These are phyloP conservation scores for Nicotiana otophora DNA, from an alignment of 257 asterid species.

Conservation along the genomic window DNA sequence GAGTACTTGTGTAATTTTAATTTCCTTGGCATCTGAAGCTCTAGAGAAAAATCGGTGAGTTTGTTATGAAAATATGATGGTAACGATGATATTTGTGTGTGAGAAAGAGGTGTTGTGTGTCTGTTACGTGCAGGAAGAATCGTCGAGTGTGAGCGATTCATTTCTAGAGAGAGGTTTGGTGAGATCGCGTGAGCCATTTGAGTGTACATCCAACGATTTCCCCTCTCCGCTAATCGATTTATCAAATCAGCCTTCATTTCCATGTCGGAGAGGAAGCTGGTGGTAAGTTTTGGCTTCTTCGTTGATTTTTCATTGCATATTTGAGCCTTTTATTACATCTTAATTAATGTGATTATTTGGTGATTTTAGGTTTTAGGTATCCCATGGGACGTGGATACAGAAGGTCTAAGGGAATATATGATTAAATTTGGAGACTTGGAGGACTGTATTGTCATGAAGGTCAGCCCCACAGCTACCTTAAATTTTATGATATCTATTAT, in stretches of 20 bases:
- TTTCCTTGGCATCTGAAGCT: conserved; percentile 7
- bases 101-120: conserved; percentile 87
- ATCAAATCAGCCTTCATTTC: background rate
- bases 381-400: conserved; percentile 98
- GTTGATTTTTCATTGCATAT: background rate
- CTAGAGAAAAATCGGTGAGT: conserved; percentile 39
- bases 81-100: conserved; percentile 55
- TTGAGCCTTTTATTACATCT: background rate
- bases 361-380: conserved; percentile 80
- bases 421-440: conserved; percentile 88
- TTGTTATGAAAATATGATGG: conserved; percentile 46
- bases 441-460: conserved; percentile 99
- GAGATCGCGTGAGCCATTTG: conserved; percentile 39
- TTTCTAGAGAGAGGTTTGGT: conserved; percentile 42
- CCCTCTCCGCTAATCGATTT: conserved; percentile 7
- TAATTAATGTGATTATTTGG: conserved; percentile 3
- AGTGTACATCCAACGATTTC: conserved; percentile 19
- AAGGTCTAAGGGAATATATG: conserved; percentile 91
- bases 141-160: conserved; percentile 60
- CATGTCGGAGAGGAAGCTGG: conserved; percentile 94
- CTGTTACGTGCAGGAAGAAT: conserved; percentile 88
- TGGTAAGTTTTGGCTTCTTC: conserved; percentile 44
- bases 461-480: conserved; percentile 15
- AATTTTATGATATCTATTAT: background rate
- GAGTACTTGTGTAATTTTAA: conserved; percentile 17